These are phyloP conservation scores for Leishmania tarentolae DNA, from an alignment of 208 protist species.

Conservation along the genomic window DNA sequence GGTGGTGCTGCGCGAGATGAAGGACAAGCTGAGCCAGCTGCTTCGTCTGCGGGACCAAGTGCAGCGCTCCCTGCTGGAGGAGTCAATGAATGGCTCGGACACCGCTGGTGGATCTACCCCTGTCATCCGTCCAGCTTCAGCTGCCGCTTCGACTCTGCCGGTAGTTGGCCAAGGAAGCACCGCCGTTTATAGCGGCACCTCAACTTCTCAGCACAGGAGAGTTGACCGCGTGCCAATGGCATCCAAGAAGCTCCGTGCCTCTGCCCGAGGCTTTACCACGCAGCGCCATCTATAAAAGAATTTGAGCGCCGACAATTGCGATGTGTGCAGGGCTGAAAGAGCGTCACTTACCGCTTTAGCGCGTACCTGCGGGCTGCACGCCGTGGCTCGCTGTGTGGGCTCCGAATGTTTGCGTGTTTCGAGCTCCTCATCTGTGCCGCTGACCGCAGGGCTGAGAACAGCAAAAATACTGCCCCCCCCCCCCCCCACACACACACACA, in stretches of 20 bases:
- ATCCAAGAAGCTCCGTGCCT: constrained; percentile 28
- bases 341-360: background rate
- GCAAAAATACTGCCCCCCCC: background rate
- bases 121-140: constrained; percentile 14
- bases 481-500: background rate
- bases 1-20: constrained; percentile 72
- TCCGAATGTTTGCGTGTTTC: background rate
- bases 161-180: constrained; percentile 1
- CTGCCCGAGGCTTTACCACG: constrained; percentile 18
- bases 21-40: constrained; percentile 77
- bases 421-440: background rate
- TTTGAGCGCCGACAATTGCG: background rate
- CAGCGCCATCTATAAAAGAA: constrained; percentile 15
- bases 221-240: constrained; percentile 10
- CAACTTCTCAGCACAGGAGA: constrained; percentile 1
- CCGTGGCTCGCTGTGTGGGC: too few species aligned
- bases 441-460: background rate
- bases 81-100: constrained; percentile 16
- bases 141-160: constrained; percentile 9
- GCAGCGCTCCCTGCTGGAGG: constrained; percentile 47
- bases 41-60: constrained; percentile 83
- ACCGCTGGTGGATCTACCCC: constrained; percentile 11
- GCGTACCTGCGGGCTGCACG: background rate
- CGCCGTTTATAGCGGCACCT: constrained; percentile 3
- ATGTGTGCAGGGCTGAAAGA: background rate